Conservation (phyloP, 2,329 filamentous ascomycete genomes). For the Lachnellula hyalina region DNA sequence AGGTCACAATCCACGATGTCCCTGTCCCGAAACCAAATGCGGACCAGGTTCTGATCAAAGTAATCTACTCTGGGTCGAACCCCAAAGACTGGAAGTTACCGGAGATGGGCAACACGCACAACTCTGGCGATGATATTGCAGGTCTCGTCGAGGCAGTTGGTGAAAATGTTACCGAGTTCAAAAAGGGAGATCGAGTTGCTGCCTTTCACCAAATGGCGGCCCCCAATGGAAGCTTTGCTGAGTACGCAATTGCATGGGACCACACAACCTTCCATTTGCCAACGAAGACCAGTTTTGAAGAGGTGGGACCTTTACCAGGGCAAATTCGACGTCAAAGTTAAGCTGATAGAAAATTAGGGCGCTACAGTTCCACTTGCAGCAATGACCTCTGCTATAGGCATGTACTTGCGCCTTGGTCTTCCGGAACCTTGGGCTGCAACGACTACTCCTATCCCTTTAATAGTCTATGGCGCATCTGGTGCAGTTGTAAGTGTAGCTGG, state of each 20-base stretch:
- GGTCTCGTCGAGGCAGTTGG: conserved; percentile 45
- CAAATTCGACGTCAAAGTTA: conserved; percentile 2
- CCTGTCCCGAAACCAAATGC: conserved; percentile 29
- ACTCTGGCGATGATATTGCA: conserved; percentile 33
- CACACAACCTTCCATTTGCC: conserved; percentile 47
- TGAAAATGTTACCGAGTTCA: conserved; percentile 39
- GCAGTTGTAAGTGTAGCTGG: conserved; percentile 21
- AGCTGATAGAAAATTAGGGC: conserved; percentile 36
- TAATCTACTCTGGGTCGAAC: conserved; percentile 29
- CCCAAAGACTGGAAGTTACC: conserved; percentile 30
- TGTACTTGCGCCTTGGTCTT: conserved; percentile 35
- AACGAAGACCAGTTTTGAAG: conserved; percentile 28
- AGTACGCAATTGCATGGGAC: conserved; percentile 53
- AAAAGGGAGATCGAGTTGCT: conserved; percentile 42
- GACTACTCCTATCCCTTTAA: conserved; percentile 17
- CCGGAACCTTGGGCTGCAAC: conserved; percentile 34
- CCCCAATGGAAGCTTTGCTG: conserved; percentile 51
- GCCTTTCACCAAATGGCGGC: conserved; percentile 47
- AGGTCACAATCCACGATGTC: conserved; percentile 25
- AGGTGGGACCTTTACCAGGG: conserved; percentile 32
- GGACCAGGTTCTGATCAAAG: conserved; percentile 31
- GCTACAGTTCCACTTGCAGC: conserved; percentile 41
- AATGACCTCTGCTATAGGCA: conserved; percentile 38
- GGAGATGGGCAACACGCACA: conserved; percentile 12
- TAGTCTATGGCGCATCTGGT: conserved; percentile 26